These are phyloP conservation scores for Schoenoplectus tabernaemontani DNA, from an alignment of 202 grass and related monocot species.

Conservation along the genomic window DNA sequence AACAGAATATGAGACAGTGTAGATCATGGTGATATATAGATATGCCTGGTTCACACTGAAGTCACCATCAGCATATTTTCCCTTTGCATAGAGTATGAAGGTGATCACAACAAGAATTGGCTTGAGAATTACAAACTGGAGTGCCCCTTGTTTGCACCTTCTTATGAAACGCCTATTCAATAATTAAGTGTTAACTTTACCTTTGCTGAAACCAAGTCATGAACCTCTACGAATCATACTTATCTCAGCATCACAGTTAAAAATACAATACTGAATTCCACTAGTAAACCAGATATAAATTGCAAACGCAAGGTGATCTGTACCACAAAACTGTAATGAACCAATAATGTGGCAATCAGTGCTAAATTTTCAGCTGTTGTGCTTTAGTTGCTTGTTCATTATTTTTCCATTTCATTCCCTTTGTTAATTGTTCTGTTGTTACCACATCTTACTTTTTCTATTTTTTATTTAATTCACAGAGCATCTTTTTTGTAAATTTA, in stretches of 20 bases:
- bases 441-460: neutral
- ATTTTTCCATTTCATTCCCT: neutral
- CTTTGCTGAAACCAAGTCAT: neutral
- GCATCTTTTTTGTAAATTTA: neutral
- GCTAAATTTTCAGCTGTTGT: neutral
- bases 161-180: constrained; percentile 90
- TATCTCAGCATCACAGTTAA: neutral
- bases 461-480: neutral
- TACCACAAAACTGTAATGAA: neutral
- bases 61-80: constrained; percentile 83
- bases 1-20: constrained; percentile 88
- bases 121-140: constrained; percentile 99
- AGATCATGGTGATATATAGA: constrained; percentile 96
- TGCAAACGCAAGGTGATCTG: neutral
- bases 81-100: constrained; percentile 90
- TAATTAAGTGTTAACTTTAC: neutral
- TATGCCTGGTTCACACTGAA: constrained; percentile 91
- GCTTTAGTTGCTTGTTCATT: no score
- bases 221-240: neutral
- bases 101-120: constrained; percentile 96
- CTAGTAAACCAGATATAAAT: neutral
- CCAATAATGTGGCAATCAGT: neutral
- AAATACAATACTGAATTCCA: neutral
- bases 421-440: neutral
- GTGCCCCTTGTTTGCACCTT: constrained; percentile 93